phyloP scores from a whole-genome alignment of 192 early-diverging fungal species.

The Martensiomyces pterosporus region DNA sequence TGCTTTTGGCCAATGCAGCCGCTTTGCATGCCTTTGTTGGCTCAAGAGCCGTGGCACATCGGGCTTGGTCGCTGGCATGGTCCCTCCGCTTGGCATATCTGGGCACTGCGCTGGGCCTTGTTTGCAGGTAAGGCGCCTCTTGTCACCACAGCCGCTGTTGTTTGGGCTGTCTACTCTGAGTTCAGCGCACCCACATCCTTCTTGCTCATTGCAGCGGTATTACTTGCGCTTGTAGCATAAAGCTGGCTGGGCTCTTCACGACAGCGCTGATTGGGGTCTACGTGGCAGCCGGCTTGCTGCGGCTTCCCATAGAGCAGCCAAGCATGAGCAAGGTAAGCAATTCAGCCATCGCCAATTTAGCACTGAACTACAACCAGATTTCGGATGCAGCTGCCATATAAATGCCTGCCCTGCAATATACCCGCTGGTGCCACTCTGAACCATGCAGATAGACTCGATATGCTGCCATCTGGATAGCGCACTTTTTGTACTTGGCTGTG shows the following conservation, averaged over 20 bases:
- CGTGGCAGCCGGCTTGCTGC: slow-evolving; percentile 74
- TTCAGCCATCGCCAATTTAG: no score
- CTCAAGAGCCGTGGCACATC: no score
- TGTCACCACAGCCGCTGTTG: no score
- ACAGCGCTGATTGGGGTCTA: slow-evolving; percentile 78
- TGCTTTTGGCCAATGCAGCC: slow-evolving; percentile 74
- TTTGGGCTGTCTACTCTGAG: no score
- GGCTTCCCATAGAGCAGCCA: slow-evolving; percentile 60
- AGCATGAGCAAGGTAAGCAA: no score
- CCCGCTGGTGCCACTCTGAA: no score
- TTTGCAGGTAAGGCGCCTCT: slow-evolving; percentile 70
- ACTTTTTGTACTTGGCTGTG: slow-evolving; percentile 65
- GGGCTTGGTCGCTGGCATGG: no score
- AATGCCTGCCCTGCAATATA: no score
- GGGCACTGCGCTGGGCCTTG: slow-evolving; percentile 66
- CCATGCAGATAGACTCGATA: slow-evolving; percentile 61
- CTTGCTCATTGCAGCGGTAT: no score
- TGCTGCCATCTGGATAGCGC: slow-evolving; percentile 66
- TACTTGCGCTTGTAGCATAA: slow-evolving; percentile 64
- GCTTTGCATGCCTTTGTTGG: slow-evolving; percentile 57
- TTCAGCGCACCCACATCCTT: no score
- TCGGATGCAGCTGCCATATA: no score
- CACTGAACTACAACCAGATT: no score
- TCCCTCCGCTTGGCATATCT: slow-evolving; percentile 66
- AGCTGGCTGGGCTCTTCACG: slow-evolving; percentile 90